phyloP scores from a whole-genome alignment of 805 yeast species.

The Candida wancherniae region DNA sequence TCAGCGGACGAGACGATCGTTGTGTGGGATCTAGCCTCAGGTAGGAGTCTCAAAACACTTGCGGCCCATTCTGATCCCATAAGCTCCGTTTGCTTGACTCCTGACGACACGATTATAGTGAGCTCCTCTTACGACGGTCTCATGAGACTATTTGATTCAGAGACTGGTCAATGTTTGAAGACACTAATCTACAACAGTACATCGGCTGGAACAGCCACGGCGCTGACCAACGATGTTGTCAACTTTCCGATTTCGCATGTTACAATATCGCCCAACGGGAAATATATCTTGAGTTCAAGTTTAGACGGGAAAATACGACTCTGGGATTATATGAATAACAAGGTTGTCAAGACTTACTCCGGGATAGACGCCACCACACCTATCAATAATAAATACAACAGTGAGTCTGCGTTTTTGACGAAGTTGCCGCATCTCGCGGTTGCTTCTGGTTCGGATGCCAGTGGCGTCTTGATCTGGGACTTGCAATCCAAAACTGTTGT shows the following conservation, averaged over 20 bases:
- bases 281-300: conserved; percentile 70
- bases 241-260: conserved; percentile 73
- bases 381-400: conserved; percentile 48
- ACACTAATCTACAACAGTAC: conserved; percentile 76
- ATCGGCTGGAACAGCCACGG: conserved; percentile 54
- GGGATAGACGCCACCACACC: conserved; percentile 25
- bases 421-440: conserved; percentile 34
- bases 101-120: conserved; percentile 75
- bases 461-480: conserved; percentile 59
- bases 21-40: conserved; percentile 79
- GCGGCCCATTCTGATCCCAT: conserved; percentile 95
- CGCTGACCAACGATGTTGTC: conserved; percentile 45
- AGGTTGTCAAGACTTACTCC: conserved; percentile 68
- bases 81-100: conserved; percentile 64
- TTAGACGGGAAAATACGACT: conserved; percentile 73
- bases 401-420: conserved; percentile 50
- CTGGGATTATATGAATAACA: conserved; percentile 84
- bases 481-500: conserved; percentile 54
- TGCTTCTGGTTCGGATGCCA: conserved; percentile 58
- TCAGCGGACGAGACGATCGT: conserved; percentile 88
- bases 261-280: conserved; percentile 73
- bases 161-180: conserved; percentile 86
- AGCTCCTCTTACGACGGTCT: conserved; percentile 91
- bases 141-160: conserved; percentile 82
- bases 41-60: conserved; percentile 67